These are phyloP conservation scores for Cronartium ribicola DNA, from an alignment of 1,284 basidiomycete species.

Conservation along the genomic window DNA sequence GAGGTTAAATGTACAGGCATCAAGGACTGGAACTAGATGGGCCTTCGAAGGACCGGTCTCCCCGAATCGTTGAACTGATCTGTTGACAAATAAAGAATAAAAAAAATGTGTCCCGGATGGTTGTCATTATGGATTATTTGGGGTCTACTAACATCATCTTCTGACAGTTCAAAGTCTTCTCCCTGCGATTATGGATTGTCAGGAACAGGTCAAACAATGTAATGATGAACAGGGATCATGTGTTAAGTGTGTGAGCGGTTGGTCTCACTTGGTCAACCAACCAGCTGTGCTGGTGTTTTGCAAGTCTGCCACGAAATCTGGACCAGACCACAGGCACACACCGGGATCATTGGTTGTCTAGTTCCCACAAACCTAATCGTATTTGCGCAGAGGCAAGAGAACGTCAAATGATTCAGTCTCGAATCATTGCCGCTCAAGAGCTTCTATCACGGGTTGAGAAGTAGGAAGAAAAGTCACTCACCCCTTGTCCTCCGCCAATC, in stretches of 20 bases:
- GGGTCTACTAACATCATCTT: not conserved
- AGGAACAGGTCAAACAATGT: not conserved
- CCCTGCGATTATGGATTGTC: not conserved
- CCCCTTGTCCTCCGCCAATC: not conserved
- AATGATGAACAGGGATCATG: not conserved
- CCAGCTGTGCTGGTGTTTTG: not conserved
- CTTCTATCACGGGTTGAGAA: no score
- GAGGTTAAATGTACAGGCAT: not conserved
- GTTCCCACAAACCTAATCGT: not conserved
- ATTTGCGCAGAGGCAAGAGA: not conserved
- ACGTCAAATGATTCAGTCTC: no score
- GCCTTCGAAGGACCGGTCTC: not conserved
- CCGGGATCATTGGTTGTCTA: not conserved
- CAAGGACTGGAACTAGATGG: not conserved
- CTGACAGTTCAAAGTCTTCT: not conserved
- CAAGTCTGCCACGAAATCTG: not conserved
- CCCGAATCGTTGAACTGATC: not conserved
- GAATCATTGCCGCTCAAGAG: no score
- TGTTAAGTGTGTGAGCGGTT: not conserved
- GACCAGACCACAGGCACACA: not conserved
- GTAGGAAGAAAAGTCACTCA: not conserved
- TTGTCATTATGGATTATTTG: not conserved
- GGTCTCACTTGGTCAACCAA: not conserved
- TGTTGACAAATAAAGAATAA: not conserved
- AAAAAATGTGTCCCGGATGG: not conserved